These are phyloP conservation scores for Amauroascus verrucosus DNA, from an alignment of 2,329 filamentous ascomycete species.

Conservation along the genomic window DNA sequence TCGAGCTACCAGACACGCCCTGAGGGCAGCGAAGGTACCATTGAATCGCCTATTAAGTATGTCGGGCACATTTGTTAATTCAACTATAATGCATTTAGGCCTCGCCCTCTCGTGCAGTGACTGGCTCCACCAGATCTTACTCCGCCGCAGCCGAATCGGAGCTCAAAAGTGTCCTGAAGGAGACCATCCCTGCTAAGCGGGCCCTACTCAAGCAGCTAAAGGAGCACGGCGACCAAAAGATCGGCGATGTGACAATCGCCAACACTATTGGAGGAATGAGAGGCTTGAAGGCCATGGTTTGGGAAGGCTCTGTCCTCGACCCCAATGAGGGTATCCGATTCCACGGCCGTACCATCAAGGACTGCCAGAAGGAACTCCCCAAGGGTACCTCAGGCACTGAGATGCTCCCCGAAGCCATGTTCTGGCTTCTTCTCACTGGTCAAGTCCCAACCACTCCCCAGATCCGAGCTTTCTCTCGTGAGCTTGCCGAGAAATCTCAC, in stretches of 20 bases:
- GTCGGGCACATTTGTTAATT: not conserved
- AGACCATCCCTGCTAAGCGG: constrained; percentile 80
- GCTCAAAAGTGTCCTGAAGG: constrained; percentile 76
- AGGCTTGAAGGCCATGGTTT: constrained; percentile 94
- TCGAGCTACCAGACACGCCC: constrained; percentile 31
- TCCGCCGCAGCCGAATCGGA: constrained; percentile 70
- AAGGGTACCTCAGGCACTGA: constrained; percentile 78
- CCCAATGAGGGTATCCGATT: constrained; percentile 96
- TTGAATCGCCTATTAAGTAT: not conserved
- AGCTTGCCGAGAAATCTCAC: constrained; percentile 75
- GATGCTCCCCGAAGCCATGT: constrained; percentile 99
- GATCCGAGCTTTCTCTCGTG: constrained; percentile 68
- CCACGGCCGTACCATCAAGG: constrained; percentile 95
- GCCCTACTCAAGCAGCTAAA: constrained; percentile 93
- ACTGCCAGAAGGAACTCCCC: constrained; percentile 86
- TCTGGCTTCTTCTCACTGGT: constrained; percentile 94
- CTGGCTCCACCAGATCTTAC: constrained; percentile 24
- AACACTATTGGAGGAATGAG: constrained; percentile 95
- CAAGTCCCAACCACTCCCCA: constrained; percentile 76
- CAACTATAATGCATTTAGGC: not conserved
- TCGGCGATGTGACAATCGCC: constrained; percentile 88
- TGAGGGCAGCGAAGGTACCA: constrained; percentile 30
- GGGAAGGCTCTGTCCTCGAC: constrained; percentile 95
- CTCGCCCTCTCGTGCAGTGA: constrained; percentile 17
- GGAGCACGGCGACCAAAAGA: constrained; percentile 65